phyloP scores from a whole-genome alignment of 257 asterid species.

The Solanum dulcamara region DNA sequence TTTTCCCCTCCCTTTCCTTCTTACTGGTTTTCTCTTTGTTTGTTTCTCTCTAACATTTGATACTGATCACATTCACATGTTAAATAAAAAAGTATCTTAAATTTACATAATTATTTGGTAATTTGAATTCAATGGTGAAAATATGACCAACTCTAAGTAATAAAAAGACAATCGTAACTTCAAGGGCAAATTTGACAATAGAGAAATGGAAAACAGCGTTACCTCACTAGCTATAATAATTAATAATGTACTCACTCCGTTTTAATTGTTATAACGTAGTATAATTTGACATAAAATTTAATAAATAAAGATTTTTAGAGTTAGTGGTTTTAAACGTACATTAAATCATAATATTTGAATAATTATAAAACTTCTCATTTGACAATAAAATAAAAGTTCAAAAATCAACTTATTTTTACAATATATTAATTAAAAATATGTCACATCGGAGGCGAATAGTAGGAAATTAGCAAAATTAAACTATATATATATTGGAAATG shows the following conservation, averaged over 20 bases:
- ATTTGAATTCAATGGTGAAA: not conserved
- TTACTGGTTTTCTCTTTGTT: not conserved
- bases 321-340: not conserved
- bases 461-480: not conserved
- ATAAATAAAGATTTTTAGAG: not conserved
- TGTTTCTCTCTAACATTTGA: not conserved
- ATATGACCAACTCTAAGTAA: not conserved
- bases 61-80: not conserved
- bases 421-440: no score
- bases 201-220: not conserved
- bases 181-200: not conserved
- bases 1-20: not conserved
- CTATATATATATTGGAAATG: not conserved
- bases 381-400: no score
- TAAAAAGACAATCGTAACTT: not conserved
- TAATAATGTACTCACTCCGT: not conserved
- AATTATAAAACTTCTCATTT: not conserved
- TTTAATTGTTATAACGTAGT: not conserved
- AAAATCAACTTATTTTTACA: no score
- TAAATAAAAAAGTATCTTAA: not conserved
- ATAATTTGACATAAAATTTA: not conserved
- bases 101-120: not conserved
- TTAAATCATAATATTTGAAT: not conserved
- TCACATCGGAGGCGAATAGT: not conserved
- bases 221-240: not conserved